Percentiles rank a stretch among this genome's conserved stretches.
These are phyloP conservation scores for Xylaria hypoxylon DNA, from an alignment of 2,329 filamentous ascomycete genomes.

Conservation along the genomic window DNA sequence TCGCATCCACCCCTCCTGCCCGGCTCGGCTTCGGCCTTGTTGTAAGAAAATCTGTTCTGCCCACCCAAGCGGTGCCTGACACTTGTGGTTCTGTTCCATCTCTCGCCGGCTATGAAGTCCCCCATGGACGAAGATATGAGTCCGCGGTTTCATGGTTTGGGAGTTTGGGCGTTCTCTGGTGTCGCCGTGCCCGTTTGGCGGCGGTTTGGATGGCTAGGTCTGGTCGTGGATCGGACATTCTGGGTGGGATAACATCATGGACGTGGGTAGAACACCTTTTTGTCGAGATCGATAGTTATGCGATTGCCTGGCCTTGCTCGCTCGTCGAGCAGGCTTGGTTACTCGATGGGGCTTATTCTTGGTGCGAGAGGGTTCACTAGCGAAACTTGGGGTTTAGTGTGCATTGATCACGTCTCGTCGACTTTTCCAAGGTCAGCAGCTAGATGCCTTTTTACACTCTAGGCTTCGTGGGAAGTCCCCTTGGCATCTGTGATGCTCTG, in stretches of 20 bases:
- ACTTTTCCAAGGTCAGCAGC: conserved; percentile 29
- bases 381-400: conserved; percentile 58
- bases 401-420: not conserved
- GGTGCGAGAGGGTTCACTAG: conserved; percentile 83
- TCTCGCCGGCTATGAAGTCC: conserved; percentile 55
- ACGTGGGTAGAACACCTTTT: conserved; percentile 70
- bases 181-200: conserved; percentile 38
- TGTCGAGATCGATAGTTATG: conserved; percentile 98
- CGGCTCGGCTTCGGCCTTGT: conserved; percentile 31
- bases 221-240: conserved; percentile 52
- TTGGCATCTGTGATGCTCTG: conserved; percentile 31
- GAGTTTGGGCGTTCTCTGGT: conserved; percentile 34
- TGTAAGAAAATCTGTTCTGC: conserved; percentile 44
- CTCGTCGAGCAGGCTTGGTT: conserved; percentile 66
- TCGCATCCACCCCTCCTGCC: conserved; percentile 57
- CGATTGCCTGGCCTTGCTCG: conserved; percentile 77
- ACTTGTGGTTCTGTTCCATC: conserved; percentile 37
- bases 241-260: conserved; percentile 58
- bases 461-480: conserved; percentile 49
- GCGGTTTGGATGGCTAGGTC: conserved; percentile 45
- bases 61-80: conserved; percentile 36
- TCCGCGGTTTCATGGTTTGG: conserved; percentile 66
- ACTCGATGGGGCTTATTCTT: conserved; percentile 99
- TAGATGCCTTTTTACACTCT: conserved; percentile 52
- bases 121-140: conserved; percentile 89